phyloP scores from a whole-genome alignment of 108 stramenopile species.

The Nitzschia sp. region DNA sequence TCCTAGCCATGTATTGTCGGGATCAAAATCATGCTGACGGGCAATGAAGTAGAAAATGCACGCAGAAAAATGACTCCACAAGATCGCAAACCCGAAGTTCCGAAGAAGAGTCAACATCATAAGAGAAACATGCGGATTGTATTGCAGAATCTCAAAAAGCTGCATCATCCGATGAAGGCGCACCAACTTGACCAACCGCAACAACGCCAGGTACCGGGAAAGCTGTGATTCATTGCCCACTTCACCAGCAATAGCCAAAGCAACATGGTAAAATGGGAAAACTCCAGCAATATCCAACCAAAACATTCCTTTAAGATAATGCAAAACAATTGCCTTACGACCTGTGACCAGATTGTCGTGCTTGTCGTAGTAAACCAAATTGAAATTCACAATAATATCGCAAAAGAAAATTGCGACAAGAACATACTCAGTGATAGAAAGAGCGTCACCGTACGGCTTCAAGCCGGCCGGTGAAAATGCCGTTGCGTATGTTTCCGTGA shows the following conservation, averaged over 20 bases:
- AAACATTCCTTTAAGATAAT: conserved; percentile 48
- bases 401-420: conserved; percentile 43
- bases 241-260: conserved; percentile 42
- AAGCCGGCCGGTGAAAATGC: conserved; percentile 44
- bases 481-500: conserved; percentile 47
- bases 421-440: conserved; percentile 40
- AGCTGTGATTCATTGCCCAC: conserved; percentile 3
- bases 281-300: conserved; percentile 61
- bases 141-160: conserved; percentile 52
- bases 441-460: conserved; percentile 25
- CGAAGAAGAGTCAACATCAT: conserved; percentile 47
- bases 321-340: conserved; percentile 33
- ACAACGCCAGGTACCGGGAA: conserved; percentile 33
- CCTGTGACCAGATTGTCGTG: conserved; percentile 38
- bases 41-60: conserved; percentile 68
- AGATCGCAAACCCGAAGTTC: conserved; percentile 44
- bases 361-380: conserved; percentile 48
- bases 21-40: conserved; percentile 42
- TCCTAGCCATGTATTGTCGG: conserved; percentile 56
- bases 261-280: conserved; percentile 51
- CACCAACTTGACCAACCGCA: conserved; percentile 47
- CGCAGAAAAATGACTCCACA: conserved; percentile 57
- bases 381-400: conserved; percentile 61
- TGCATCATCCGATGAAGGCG: conserved; percentile 48
- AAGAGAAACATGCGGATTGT: conserved; percentile 45